Percentiles rank a stretch among this genome's conserved stretches.
Conservation (phyloP, 345 rosid species). For the Populus ilicifolia region DNA sequence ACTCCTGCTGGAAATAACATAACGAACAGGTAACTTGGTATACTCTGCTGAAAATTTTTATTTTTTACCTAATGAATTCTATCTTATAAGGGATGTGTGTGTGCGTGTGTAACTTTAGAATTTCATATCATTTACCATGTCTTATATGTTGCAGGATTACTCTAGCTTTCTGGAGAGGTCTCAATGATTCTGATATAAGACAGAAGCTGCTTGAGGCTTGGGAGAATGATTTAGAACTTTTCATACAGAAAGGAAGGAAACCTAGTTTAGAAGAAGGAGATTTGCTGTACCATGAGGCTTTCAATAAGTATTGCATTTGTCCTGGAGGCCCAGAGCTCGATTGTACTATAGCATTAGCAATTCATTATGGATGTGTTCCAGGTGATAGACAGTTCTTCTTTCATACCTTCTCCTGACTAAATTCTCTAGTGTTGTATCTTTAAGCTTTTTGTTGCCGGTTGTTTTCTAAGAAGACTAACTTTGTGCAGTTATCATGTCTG, state of each 20-base stretch:
- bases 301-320: too few relatives aligned
- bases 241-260: background rate
- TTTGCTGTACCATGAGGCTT: too few relatives aligned
- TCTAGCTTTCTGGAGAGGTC: background rate
- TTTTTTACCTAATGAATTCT: background rate
- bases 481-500: constrained; percentile 16
- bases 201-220: background rate
- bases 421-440: background rate
- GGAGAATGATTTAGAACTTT: background rate
- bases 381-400: too few relatives aligned
- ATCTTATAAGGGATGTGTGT: background rate
- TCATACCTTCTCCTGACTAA: too few relatives aligned
- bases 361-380: too few relatives aligned
- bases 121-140: background rate
- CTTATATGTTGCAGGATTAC: background rate
- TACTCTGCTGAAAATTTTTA: background rate
- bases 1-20: constrained; percentile 7
- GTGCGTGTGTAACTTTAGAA: background rate
- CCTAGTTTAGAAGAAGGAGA: too few relatives aligned
- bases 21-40: constrained; percentile 9
- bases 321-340: too few relatives aligned
- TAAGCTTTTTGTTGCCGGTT: background rate
- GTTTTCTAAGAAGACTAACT: background rate
- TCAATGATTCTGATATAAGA: background rate
- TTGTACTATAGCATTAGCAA: too few relatives aligned